Conservation (phyloP, 371 early-diverging fungal species). For the Saksenaea oblongispora region DNA sequence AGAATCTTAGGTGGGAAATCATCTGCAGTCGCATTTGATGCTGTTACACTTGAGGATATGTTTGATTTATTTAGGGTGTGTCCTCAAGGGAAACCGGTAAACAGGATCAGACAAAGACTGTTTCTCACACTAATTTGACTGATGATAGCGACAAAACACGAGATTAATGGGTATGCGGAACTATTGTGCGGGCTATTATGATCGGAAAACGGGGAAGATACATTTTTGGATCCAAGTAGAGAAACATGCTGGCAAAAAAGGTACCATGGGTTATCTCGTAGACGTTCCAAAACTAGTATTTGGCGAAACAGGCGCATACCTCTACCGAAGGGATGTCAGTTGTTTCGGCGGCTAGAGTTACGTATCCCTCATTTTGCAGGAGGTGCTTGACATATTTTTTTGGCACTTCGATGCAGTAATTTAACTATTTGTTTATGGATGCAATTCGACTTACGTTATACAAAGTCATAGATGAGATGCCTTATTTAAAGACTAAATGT, state of each 20-base stretch:
- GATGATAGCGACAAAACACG: constrained; percentile 29
- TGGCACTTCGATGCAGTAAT: no score
- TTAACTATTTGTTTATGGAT: no score
- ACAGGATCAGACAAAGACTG: not conserved
- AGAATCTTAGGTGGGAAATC: constrained; percentile 28
- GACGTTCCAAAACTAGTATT: constrained; percentile 45
- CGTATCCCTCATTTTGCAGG: no score
- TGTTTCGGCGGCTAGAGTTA: no score
- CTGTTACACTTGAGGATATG: constrained; percentile 36
- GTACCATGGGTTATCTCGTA: constrained; percentile 46
- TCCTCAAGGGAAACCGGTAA: constrained; percentile 33
- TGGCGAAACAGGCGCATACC: constrained; percentile 39
- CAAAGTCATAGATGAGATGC: no score
- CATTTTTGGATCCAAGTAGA: constrained; percentile 52
- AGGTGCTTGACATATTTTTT: no score
- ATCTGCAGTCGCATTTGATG: constrained; percentile 24
- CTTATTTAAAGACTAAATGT: no score
- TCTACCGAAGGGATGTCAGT: constrained; percentile 1
- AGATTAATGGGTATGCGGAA: constrained; percentile 42
- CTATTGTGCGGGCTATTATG: constrained; percentile 36
- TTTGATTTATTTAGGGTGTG: constrained; percentile 30
- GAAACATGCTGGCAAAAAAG: constrained; percentile 41
- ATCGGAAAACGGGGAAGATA: constrained; percentile 37
- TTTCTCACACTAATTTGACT: not conserved
- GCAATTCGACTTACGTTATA: no score